These are phyloP conservation scores for Ballota nigra DNA, from an alignment of 257 asterid genomes.

Conservation along the genomic window DNA sequence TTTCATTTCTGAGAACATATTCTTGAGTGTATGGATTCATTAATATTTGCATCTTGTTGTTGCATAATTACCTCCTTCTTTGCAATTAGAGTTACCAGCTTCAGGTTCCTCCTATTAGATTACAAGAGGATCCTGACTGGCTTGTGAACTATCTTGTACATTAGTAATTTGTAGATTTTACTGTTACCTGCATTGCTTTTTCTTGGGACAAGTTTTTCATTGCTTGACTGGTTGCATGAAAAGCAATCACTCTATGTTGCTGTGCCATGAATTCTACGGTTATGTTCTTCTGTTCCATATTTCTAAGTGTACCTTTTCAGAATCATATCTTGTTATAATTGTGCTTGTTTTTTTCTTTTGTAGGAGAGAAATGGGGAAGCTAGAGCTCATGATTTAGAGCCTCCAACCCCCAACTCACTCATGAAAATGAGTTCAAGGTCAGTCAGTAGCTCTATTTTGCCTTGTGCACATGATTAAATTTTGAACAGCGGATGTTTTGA, in stretches of 20 bases:
- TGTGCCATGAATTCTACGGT: neutral
- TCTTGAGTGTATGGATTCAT: neutral
- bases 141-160: conserved; percentile 3
- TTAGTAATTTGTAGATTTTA: conserved; percentile 8
- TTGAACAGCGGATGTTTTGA: neutral
- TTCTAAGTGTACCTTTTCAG: neutral
- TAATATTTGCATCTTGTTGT: neutral
- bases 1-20: neutral
- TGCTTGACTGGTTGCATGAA: neutral
- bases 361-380: conserved; percentile 87
- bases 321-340: neutral
- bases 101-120: neutral
- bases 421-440: conserved; percentile 79
- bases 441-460: conserved; percentile 14
- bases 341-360: conserved; percentile 20
- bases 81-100: neutral
- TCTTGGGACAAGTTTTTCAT: no score
- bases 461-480: neutral
- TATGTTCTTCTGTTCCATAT: conserved; percentile 5
- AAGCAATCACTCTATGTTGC: neutral
- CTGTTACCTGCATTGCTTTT: neutral
- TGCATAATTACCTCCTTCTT: neutral
- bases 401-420: conserved; percentile 73
- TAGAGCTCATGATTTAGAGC: conserved; percentile 64
- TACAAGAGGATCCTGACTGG: neutral